Conservation (phyloP, 805 yeast species). For the Alloascoidea hylecoeti region DNA sequence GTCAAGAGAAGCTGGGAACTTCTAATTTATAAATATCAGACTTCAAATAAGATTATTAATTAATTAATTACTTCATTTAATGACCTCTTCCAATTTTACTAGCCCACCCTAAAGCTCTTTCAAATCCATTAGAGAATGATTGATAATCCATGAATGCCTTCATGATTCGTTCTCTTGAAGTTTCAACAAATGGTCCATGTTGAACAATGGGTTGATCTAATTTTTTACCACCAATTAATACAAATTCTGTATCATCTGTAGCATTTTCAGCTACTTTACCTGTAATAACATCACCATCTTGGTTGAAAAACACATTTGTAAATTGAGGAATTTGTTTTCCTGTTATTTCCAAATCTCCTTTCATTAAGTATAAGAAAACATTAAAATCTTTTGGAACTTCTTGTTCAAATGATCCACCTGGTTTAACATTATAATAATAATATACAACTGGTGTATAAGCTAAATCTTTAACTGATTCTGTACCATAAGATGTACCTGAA, state of each 20-base stretch:
- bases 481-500: constrained; percentile 65
- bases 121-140: constrained; percentile 54
- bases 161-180: constrained; percentile 47
- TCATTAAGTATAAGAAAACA: constrained; percentile 51
- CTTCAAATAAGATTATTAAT: too few relatives aligned
- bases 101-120: constrained; percentile 46
- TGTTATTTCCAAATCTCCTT: constrained; percentile 40
- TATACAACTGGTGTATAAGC: constrained; percentile 75
- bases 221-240: constrained; percentile 63
- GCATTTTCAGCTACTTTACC: constrained; percentile 36
- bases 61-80: too few relatives aligned
- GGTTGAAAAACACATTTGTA: constrained; percentile 48
- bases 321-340: constrained; percentile 25
- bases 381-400: constrained; percentile 45
- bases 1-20: too few relatives aligned
- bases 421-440: constrained; percentile 49
- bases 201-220: constrained; percentile 69
- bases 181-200: constrained; percentile 86
- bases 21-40: too few relatives aligned
- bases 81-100: constrained; percentile 20
- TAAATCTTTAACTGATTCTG: constrained; percentile 56
- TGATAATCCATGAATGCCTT: constrained; percentile 66
- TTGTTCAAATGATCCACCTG: constrained; percentile 54
- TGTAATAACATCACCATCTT: constrained; percentile 47
- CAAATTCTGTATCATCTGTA: constrained; percentile 36